Conservation (phyloP, 441 rosid species). For the Adansonia rubrostipa region DNA sequence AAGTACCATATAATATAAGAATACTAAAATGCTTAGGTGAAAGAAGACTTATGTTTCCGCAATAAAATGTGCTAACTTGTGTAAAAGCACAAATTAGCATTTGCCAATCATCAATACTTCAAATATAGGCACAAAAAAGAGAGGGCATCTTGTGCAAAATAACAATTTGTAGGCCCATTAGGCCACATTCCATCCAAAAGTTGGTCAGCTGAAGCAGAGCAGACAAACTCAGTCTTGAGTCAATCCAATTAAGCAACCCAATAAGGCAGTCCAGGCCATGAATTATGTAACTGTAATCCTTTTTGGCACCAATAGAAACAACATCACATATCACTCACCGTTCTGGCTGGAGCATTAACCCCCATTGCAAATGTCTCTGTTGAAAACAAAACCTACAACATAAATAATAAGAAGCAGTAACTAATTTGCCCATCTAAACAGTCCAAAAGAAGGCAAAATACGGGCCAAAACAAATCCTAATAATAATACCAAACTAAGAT, state of each 20-base stretch:
- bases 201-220: not conserved
- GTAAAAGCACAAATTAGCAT: slow-evolving; percentile 9
- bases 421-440: slow-evolving; percentile 18
- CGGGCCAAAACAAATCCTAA: not conserved
- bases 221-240: not conserved
- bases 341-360: slow-evolving; percentile 99
- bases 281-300: slow-evolving; percentile 6
- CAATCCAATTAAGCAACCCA: slow-evolving; percentile 16
- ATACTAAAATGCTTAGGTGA: slow-evolving; percentile 8
- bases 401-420: slow-evolving; percentile 15
- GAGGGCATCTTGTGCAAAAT: not conserved
- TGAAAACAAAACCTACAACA: slow-evolving; percentile 82
- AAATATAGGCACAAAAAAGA: slow-evolving; percentile 12
- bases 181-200: not conserved
- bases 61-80: not conserved
- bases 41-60: slow-evolving; percentile 11
- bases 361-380: slow-evolving; percentile 99
- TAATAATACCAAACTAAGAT: slow-evolving; percentile 20
- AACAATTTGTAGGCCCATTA: not conserved
- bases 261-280: slow-evolving; percentile 15
- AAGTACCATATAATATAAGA: slow-evolving; percentile 17
- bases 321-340: slow-evolving; percentile 57
- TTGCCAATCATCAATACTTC: not conserved
- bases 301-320: slow-evolving; percentile 17
- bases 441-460: slow-evolving; percentile 13